Conservation (phyloP, 345 rosid genomes). For the Citrus inodora region DNA sequence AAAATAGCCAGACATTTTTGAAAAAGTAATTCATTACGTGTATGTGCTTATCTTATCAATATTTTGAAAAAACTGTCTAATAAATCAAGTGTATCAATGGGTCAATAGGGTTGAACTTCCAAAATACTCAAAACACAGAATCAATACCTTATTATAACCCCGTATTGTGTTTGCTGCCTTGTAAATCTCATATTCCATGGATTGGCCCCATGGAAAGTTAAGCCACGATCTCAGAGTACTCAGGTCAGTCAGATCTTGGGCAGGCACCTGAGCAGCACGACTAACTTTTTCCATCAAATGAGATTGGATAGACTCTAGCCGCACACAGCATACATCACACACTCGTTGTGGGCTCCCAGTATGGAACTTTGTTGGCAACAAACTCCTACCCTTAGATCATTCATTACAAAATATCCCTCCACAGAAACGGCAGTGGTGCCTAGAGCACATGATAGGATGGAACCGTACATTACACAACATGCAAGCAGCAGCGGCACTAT, state of each 20-base stretch:
- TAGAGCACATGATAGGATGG: constrained; percentile 23
- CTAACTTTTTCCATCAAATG: constrained; percentile 21
- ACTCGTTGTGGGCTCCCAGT: constrained; percentile 15
- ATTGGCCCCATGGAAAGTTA: constrained; percentile 27
- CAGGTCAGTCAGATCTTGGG: constrained; percentile 23
- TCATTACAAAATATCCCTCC: constrained; percentile 23
- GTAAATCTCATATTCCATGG: constrained; percentile 26
- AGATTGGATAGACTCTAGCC: constrained; percentile 24
- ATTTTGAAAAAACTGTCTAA: background rate
- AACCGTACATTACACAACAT: constrained; percentile 23
- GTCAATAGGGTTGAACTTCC: background rate
- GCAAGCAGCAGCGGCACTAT: constrained; percentile 23
- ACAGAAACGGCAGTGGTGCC: constrained; percentile 25
- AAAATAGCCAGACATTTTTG: background rate
- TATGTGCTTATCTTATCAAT: background rate
- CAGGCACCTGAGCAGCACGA: constrained; percentile 22
- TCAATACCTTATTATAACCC: constrained; percentile 18
- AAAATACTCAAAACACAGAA: background rate
- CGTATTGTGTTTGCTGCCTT: constrained; percentile 14
- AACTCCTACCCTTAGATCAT: constrained; percentile 26
- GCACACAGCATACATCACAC: constrained; percentile 27
- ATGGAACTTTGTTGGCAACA: constrained; percentile 20
- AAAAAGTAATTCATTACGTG: background rate
- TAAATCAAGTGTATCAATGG: background rate
- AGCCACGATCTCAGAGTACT: constrained; percentile 30